Evolutionary conservation across 768 basidiomycete genomes (phyloP), one percentile per base, ranked within the genome.

Genomic region (Pleurotus tuber-regium): DNA sequence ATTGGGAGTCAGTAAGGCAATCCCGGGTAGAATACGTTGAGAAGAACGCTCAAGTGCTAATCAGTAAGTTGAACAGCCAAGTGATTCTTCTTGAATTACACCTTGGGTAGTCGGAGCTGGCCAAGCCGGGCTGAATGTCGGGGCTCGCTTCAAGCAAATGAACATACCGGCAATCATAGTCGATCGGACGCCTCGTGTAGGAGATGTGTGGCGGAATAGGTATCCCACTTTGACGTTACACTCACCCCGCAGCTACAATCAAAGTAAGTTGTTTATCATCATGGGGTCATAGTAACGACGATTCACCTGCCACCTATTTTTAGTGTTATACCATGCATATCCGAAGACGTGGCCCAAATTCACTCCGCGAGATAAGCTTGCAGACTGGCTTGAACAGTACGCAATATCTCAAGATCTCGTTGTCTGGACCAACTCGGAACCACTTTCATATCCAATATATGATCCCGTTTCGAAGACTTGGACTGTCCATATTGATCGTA

Each of bases 361-460:
- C 51, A 72, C 70, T 2, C 70, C 75, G 4, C 64, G 65, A 11
- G 69, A 70, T 48, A 76, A 75, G 54, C 36, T 77, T 10, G 76
- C 73, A 0, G 64, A 72, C 57, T 77, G 72, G 72, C 50, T 78
- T 8, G 73, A 77, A 56, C 63, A 69, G 16, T 77, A 79, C 51
- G 70, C 61, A 1, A 47, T 57, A 3, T 57, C 61, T 4, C 74
- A 74, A 53, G 77, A 78, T 47, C 60, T 77, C 10, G 59, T 68
- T 8, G 66, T 77, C 3, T 79, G 77, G 76, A 74, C 66, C 10
- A 61, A 62, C 25, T 65, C 72, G 4, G 56, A 57, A 10, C 58
- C 69, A 5, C 49, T 67, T 1, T 66, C 71, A 0, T 52, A 49
- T 8, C 69, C 75, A 4, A 55, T 24, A n/a, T 77, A 73, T 55